Conservation (phyloP, 768 basidiomycete species). For the Chlorophyllum brunneum region DNA sequence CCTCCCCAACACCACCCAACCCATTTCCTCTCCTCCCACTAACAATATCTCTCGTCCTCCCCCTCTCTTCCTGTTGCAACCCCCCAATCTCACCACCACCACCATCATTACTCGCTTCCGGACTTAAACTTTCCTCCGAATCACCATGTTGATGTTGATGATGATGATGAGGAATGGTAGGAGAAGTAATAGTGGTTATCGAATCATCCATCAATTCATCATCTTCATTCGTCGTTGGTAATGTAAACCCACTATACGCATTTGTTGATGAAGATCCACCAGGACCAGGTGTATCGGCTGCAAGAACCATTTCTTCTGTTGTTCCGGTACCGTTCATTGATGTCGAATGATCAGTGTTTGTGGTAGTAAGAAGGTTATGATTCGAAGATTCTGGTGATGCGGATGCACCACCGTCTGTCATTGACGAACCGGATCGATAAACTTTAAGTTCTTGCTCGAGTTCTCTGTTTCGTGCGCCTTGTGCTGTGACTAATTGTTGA, state of each 20-base stretch:
- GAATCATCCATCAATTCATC: conserved; percentile 13
- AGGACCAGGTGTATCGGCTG: neutral
- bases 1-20: conserved; percentile 2
- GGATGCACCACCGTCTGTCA: conserved; percentile 2
- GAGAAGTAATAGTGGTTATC: neutral
- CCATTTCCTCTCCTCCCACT: conserved; percentile 8
- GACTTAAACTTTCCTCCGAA: conserved; percentile 1
- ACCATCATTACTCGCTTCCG: conserved; percentile 2
- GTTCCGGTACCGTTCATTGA: conserved; percentile 7
- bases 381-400: conserved; percentile 8
- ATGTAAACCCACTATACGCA: neutral
- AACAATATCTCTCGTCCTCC: conserved; percentile 20
- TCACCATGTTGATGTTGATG: conserved; percentile 14
- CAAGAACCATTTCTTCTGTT: conserved; percentile 10
- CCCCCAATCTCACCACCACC: conserved; percentile 7
- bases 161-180: neutral
- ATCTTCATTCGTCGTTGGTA: conserved; percentile 19
- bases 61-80: conserved; percentile 16
- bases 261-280: too few species aligned
- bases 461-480: conserved; percentile 74
- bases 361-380: too few species aligned
- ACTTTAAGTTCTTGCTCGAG: conserved; percentile 66
- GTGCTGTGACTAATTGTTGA: conserved; percentile 80
- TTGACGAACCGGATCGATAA: conserved; percentile 35
- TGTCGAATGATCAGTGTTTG: neutral